These are phyloP conservation scores for Exophiala phaeomuriformis DNA, from an alignment of 2,329 filamentous ascomycete species.

Conservation along the genomic window DNA sequence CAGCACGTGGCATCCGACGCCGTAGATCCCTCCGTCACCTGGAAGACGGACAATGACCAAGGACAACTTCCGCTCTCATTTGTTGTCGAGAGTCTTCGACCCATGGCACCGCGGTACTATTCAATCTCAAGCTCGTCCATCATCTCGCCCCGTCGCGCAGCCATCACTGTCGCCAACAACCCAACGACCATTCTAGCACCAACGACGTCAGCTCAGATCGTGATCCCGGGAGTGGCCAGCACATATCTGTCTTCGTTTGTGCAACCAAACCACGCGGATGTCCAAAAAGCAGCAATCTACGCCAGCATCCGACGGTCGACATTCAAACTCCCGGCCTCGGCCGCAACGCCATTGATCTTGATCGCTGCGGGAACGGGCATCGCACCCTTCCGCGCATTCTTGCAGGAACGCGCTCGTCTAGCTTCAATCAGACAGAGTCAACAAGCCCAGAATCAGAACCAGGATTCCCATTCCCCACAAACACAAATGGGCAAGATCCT, in stretches of 20 bases:
- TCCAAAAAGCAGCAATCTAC: neutral
- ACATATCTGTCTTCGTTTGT: conserved; percentile 11
- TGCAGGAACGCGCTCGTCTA: conserved; percentile 22
- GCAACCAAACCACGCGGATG: neutral
- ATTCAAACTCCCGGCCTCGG: conserved; percentile 23
- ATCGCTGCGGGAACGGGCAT: conserved; percentile 28
- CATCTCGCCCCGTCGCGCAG: conserved; percentile 17
- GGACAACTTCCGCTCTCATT: conserved; percentile 20
- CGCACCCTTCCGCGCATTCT: conserved; percentile 28
- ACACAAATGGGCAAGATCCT: conserved; percentile 31
- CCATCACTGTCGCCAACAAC: conserved; percentile 18
- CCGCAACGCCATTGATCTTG: conserved; percentile 27
- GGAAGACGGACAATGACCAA: conserved; percentile 2
- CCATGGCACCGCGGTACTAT: conserved; percentile 26
- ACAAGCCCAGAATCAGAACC: too few relatives aligned
- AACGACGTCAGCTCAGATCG: neutral
- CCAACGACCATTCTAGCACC: neutral
- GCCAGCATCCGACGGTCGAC: conserved; percentile 17
- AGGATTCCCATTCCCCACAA: too few relatives aligned
- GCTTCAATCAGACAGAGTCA: neutral
- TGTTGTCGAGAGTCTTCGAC: conserved; percentile 22
- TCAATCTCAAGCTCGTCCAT: conserved; percentile 27
- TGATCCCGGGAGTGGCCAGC: conserved; percentile 14
- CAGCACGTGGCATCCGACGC: conserved; percentile 25
- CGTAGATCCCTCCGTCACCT: conserved; percentile 14